A percentile compares a stretch with the other conserved stretches of the same genome.
These are phyloP conservation scores for Trypanosoma scelopori DNA, from an alignment of 208 protist genomes.

Conservation along the genomic window DNA sequence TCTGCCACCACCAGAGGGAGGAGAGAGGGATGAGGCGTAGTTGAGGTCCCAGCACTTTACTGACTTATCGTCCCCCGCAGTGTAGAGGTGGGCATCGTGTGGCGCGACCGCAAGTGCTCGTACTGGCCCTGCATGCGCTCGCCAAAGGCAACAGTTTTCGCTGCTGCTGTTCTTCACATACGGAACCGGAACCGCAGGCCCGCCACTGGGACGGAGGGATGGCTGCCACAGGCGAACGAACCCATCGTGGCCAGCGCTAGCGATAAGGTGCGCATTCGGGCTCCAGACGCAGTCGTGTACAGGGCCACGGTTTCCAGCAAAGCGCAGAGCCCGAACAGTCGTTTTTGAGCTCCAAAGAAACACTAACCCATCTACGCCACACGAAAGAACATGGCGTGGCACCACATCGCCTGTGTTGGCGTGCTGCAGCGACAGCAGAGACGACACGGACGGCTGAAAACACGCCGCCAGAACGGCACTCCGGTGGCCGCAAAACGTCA, in stretches of 20 bases:
- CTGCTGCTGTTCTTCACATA: constrained; percentile 5
- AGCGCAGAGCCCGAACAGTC: constrained; percentile 74
- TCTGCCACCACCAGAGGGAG: constrained; percentile 5
- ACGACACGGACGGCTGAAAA: constrained; percentile 37
- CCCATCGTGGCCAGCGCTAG: constrained; percentile 79
- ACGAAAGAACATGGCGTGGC: constrained; percentile 60
- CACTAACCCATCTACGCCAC: constrained; percentile 69
- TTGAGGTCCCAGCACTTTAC: constrained; percentile 85
- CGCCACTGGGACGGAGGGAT: constrained; percentile 34
- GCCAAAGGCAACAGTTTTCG: constrained; percentile 34
- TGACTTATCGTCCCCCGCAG: constrained; percentile 79
- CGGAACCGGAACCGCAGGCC: not conserved
- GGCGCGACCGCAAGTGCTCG: constrained; percentile 67
- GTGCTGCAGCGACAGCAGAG: not conserved
- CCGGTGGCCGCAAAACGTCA: constrained; percentile 80
- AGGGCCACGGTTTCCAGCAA: constrained; percentile 71
- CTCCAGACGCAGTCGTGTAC: constrained; percentile 62
- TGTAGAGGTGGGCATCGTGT: constrained; percentile 72
- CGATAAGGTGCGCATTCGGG: constrained; percentile 53
- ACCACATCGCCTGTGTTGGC: not conserved
- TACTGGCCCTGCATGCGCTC: constrained; percentile 72
- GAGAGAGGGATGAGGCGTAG: constrained; percentile 19
- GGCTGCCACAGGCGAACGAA: constrained; percentile 84
- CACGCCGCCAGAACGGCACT: constrained; percentile 48
- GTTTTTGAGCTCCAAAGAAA: constrained; percentile 85